These are phyloP conservation scores for Botrytis galanthina DNA, from an alignment of 2,329 filamentous ascomycete genomes.

Conservation along the genomic window DNA sequence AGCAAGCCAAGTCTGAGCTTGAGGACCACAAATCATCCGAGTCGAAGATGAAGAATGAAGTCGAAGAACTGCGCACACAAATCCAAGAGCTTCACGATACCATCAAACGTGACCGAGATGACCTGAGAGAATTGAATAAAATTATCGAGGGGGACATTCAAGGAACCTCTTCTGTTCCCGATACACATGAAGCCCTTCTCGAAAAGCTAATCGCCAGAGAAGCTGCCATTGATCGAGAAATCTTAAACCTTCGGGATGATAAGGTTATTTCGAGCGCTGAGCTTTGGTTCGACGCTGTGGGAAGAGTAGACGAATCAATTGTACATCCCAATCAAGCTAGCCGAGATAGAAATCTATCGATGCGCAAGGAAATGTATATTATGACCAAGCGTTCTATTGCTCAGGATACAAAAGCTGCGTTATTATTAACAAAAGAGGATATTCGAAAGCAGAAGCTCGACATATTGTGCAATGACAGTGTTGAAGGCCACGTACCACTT, in stretches of 20 bases:
- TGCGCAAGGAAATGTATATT: neutral
- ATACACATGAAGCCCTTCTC: neutral
- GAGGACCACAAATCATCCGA: neutral
- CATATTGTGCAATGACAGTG: neutral
- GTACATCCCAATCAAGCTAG: neutral
- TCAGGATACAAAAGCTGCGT: neutral
- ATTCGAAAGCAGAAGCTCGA: neutral
- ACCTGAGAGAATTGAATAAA: neutral
- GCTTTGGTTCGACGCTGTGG: neutral
- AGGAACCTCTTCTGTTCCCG: neutral
- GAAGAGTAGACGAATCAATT: constrained; percentile 3
- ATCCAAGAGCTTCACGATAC: neutral
- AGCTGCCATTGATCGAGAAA: neutral
- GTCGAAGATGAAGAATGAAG: neutral
- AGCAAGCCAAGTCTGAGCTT: neutral
- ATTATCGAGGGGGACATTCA: neutral
- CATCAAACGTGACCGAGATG: neutral
- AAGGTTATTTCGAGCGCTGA: neutral
- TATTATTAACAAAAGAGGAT: neutral
- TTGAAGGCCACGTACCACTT: neutral
- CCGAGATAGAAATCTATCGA: neutral
- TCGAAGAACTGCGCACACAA: neutral
- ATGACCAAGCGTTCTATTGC: neutral
- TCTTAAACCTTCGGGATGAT: neutral
- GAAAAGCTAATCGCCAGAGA: neutral